A percentile compares a stretch with the other conserved stretches of the same genome.
These are phyloP conservation scores for Bruguiera gymnorhiza DNA, from an alignment of 345 rosid genomes.

Conservation along the genomic window DNA sequence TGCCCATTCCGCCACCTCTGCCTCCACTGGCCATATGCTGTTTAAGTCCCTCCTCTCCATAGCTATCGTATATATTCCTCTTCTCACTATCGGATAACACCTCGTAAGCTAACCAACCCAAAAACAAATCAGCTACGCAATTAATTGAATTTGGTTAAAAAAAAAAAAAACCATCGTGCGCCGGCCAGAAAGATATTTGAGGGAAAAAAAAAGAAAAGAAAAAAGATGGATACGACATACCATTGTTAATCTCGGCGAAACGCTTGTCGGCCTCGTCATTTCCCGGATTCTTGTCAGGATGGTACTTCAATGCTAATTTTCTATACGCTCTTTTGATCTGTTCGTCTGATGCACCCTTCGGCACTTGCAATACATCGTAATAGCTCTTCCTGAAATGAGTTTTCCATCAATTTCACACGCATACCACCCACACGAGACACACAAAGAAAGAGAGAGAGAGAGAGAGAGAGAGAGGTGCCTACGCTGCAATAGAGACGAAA, in stretches of 20 bases:
- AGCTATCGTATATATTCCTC: conserved; percentile 75
- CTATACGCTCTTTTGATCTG: conserved; percentile 98
- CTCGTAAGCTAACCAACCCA: conserved; percentile 69
- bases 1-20: conserved; percentile 74
- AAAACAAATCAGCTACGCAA: background rate
- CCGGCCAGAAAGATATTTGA: no score
- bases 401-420: conserved; percentile 11
- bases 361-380: conserved; percentile 87
- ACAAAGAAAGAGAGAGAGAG: background rate
- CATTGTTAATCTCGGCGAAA: conserved; percentile 90
- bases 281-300: conserved; percentile 95
- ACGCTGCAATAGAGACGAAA: conserved; percentile 56
- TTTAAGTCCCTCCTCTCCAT: conserved; percentile 95
- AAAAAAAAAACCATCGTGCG: background rate
- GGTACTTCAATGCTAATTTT: conserved; percentile 95
- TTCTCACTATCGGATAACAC: conserved; percentile 88
- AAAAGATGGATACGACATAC: conserved; percentile 25
- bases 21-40: conserved; percentile 93
- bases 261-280: conserved; percentile 88
- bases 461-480: conserved; percentile 12
- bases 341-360: conserved; percentile 88
- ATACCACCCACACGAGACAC: background rate
- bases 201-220: background rate
- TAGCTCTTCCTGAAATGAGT: conserved; percentile 66
- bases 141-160: background rate